Conservation (phyloP, 352 stramenopile genomes). For the Phytophthora sp. region DNA sequence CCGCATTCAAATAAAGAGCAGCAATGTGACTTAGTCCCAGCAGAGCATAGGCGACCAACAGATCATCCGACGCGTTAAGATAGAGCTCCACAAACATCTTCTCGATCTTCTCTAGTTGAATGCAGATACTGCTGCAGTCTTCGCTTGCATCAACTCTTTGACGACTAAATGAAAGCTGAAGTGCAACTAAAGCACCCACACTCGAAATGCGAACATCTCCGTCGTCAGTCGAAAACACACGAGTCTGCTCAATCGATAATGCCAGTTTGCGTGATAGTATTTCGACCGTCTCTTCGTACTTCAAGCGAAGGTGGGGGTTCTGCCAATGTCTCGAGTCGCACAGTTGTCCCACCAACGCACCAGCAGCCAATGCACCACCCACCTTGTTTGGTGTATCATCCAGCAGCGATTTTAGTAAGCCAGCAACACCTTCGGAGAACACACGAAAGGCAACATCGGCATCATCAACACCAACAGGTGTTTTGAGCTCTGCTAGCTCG, state of each 20-base stretch:
- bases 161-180: slow-evolving; percentile 46
- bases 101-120: slow-evolving; percentile 35
- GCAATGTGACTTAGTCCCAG: slow-evolving; percentile 39
- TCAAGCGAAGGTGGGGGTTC: slow-evolving; percentile 32
- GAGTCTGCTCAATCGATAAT: slow-evolving; percentile 43
- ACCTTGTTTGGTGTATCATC: slow-evolving; percentile 18
- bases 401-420: slow-evolving; percentile 26
- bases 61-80: slow-evolving; percentile 9
- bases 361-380: slow-evolving; percentile 39
- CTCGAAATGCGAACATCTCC: slow-evolving; percentile 22
- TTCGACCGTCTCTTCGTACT: slow-evolving; percentile 31
- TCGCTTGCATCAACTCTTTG: slow-evolving; percentile 36
- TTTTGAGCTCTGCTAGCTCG: slow-evolving; percentile 48
- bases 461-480: slow-evolving; percentile 44
- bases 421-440: slow-evolving; percentile 42
- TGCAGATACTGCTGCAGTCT: slow-evolving; percentile 18
- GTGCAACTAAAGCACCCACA: slow-evolving; percentile 32
- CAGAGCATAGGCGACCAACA: slow-evolving; percentile 33
- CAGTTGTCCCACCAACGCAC: slow-evolving; percentile 44
- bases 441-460: slow-evolving; percentile 45
- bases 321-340: slow-evolving; percentile 48
- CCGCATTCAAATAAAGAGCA: slow-evolving; percentile 29
- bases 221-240: slow-evolving; percentile 40
- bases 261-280: slow-evolving; percentile 32
- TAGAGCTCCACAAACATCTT: slow-evolving; percentile 30